phyloP scores from a whole-genome alignment of 2,329 filamentous ascomycete species.

The Cyphellophora attinorum region DNA sequence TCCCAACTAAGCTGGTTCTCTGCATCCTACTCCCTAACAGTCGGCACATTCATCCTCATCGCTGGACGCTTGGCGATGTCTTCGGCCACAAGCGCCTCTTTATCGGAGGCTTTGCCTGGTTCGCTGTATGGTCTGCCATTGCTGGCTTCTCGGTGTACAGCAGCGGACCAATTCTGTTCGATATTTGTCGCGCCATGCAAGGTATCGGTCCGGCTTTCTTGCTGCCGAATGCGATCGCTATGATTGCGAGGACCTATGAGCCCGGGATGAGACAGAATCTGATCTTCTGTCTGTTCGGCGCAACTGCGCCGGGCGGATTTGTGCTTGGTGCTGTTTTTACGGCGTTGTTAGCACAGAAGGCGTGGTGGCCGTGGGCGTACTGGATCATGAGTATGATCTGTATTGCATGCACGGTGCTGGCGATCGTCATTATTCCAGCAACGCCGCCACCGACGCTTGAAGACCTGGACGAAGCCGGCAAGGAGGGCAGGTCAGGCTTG shows the following conservation, averaged over 20 bases:
- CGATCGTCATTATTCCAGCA: conserved; percentile 30
- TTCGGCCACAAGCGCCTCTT: conserved; percentile 42
- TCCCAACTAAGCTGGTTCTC: conserved; percentile 38
- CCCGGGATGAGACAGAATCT: conserved; percentile 38
- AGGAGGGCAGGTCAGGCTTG: too few relatives aligned
- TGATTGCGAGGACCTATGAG: conserved; percentile 37
- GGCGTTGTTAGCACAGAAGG: conserved; percentile 27
- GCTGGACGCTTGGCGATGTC: conserved; percentile 39
- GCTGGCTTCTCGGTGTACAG: conserved; percentile 34
- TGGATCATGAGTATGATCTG: conserved; percentile 35
- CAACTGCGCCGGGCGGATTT: conserved; percentile 36
- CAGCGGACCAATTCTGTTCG: conserved; percentile 24
- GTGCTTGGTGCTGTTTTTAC: conserved; percentile 33
- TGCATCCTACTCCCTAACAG: conserved; percentile 39
- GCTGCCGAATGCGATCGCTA: conserved; percentile 39
- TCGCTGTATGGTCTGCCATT: conserved; percentile 37
- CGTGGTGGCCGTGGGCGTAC: conserved; percentile 45
- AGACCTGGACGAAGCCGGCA: too few relatives aligned
- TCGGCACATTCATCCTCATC: conserved; percentile 42
- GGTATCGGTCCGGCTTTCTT: conserved; percentile 41
- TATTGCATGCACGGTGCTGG: conserved; percentile 25
- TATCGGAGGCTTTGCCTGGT: conserved; percentile 40
- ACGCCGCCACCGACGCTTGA: conserved; percentile 19
- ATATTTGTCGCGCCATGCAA: conserved; percentile 27
- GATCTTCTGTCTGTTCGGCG: conserved; percentile 40